Conservation (phyloP, 2,329 filamentous ascomycete genomes). For the Fusarium sp. region DNA sequence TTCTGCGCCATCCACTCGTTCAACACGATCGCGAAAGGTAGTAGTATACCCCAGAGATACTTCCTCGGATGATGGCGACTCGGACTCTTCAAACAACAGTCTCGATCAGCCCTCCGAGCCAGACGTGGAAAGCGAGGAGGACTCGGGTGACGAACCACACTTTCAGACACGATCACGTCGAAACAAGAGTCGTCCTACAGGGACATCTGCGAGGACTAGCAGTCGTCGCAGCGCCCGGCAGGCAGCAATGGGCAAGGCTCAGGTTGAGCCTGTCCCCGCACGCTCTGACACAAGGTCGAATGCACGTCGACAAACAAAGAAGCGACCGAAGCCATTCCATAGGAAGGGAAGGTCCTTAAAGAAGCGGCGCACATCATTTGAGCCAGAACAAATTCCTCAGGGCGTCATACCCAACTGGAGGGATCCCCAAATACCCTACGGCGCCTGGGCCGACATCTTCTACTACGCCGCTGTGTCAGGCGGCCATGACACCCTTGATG, state of each 20-base stretch:
- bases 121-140: constrained; percentile 26
- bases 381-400: constrained; percentile 15
- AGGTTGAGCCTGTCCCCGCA: background rate
- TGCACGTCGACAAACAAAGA: constrained; percentile 16
- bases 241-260: constrained; percentile 16
- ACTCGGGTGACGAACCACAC: constrained; percentile 8
- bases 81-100: constrained; percentile 22
- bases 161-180: constrained; percentile 14
- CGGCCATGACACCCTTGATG: constrained; percentile 56
- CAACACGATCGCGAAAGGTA: constrained; percentile 30
- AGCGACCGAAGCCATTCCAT: constrained; percentile 27
- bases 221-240: constrained; percentile 28
- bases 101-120: constrained; percentile 7
- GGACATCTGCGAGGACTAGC: background rate
- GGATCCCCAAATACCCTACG: constrained; percentile 69
- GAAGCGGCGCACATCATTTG: constrained; percentile 31
- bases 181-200: background rate
- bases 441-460: constrained; percentile 78
- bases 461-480: constrained; percentile 69
- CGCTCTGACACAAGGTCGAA: background rate
- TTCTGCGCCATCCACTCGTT: constrained; percentile 18
- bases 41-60: constrained; percentile 18
- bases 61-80: constrained; percentile 24
- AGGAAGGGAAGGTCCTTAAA: constrained; percentile 24
- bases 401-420: constrained; percentile 65